These are phyloP conservation scores for Chenopodium quinoa DNA, from an alignment of 148 eudicot species.

Conservation along the genomic window DNA sequence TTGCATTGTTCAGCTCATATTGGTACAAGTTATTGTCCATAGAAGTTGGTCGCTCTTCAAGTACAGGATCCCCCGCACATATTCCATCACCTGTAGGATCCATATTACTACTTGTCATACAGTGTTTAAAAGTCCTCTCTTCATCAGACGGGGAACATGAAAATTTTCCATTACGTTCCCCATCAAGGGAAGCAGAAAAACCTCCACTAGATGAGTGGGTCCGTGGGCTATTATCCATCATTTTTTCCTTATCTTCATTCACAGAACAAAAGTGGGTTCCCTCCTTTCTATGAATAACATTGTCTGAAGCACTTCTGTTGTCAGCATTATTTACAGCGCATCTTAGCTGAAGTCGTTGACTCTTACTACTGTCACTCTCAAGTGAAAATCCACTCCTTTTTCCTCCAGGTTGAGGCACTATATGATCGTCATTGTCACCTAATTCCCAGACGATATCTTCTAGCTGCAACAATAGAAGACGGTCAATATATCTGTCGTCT, in stretches of 20 bases:
- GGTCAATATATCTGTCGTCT: background rate
- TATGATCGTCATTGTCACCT: constrained; percentile 66
- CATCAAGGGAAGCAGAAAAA: constrained; percentile 39
- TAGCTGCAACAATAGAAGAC: constrained; percentile 47
- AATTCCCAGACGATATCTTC: constrained; percentile 76
- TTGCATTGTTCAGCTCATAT: constrained; percentile 46
- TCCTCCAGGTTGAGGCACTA: constrained; percentile 56
- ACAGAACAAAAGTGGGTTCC: constrained; percentile 24
- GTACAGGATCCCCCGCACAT: constrained; percentile 43
- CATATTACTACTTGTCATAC: constrained; percentile 33
- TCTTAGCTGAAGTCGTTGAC: constrained; percentile 36
- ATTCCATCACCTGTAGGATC: constrained; percentile 36
- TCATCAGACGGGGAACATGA: constrained; percentile 42
- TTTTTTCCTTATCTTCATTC: constrained; percentile 37
- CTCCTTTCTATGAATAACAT: constrained; percentile 33
- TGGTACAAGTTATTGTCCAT: constrained; percentile 39
- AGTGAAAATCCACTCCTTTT: constrained; percentile 29
- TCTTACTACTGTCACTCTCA: constrained; percentile 40
- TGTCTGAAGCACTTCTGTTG: constrained; percentile 26
- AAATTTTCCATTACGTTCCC: constrained; percentile 33
- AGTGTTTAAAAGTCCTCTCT: constrained; percentile 29
- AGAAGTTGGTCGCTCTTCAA: constrained; percentile 36
- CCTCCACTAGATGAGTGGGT: constrained; percentile 37
- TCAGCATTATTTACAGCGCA: constrained; percentile 34
- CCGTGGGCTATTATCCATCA: constrained; percentile 49